Evolutionary conservation across 2,329 filamentous ascomycete genomes (phyloP), one percentile per base, ranked within the genome.

Genomic region (Diaporthe vexans): DNA sequence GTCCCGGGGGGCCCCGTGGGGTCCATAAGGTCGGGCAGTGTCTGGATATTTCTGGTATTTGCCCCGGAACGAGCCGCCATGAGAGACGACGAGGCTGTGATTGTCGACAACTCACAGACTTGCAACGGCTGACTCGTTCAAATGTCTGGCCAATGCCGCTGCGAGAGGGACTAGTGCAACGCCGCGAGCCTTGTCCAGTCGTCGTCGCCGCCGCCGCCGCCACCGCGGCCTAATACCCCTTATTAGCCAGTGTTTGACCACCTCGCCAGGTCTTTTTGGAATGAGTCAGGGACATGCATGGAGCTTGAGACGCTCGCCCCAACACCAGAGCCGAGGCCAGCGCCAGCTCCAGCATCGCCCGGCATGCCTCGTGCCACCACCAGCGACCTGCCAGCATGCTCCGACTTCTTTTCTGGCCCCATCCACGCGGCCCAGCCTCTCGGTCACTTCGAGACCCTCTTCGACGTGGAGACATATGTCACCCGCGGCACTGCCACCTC

Each of bases 401-500:
- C 69, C 19, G 73, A 73, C 21, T 73, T 75, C 56, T 76, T 76
- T 59, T 61, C 51, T 13, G 76, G 73, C 51, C 26, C 73, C 17
- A 57, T 74, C 58, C 72, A 74, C 48, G 68, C 72, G 11, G 71
- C 69, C 29, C 59, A 52, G 10, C 72, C 75, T 19, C 37, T 48
- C 26, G 76, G 76, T 24, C 71, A 59, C 21, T 19, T 73, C 54
- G 74, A 77, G 59, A 68, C 21, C 15, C 61, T 77, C 26, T 63
- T 73, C 43, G 75, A 71, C 4, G 35, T 76, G 24, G 52, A 35
- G 26, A 76, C 75, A 11, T 77, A 77, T 58, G 46, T 77, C 56
- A 73, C 76, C n/a, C 65, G 65, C 43, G 63, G 63, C 9, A 46
- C 54, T 13, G 43, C 69, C 11, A 35, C 59, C 3, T 73, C 74